phyloP scores from a whole-genome alignment of 2,329 filamentous ascomycete genomes.

The Fusarium neocosmosporiellum region DNA sequence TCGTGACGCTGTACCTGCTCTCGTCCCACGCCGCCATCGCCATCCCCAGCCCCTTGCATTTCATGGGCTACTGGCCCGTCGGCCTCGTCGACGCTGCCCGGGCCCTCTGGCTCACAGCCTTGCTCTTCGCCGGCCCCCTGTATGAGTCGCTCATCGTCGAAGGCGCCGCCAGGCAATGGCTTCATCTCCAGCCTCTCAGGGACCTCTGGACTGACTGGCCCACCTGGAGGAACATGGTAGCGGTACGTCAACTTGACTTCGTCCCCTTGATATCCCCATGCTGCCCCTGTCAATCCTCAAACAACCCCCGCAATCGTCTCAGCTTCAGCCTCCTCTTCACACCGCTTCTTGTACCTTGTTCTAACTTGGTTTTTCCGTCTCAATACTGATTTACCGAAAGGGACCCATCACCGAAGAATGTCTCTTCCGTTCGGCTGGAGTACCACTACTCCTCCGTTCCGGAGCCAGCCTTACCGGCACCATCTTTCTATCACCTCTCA shows the following conservation, averaged over 20 bases:
- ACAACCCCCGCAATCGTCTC: conserved; percentile 33
- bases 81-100: conserved; percentile 72
- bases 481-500: conserved; percentile 84
- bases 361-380: conserved; percentile 9
- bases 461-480: conserved; percentile 67
- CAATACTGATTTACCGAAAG: conserved; percentile 52
- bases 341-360: conserved; percentile 37
- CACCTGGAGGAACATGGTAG: conserved; percentile 87
- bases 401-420: conserved; percentile 93
- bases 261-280: conserved; percentile 18
- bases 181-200: conserved; percentile 64
- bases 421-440: conserved; percentile 88
- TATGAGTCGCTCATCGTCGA: conserved; percentile 84
- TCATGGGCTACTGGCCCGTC: conserved; percentile 85
- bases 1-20: conserved; percentile 72
- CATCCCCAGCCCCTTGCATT: conserved; percentile 66
- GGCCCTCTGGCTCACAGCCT: conserved; percentile 75
- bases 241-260: conserved; percentile 64
- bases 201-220: conserved; percentile 78
- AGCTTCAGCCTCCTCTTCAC: conserved; percentile 33
- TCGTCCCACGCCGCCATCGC: conserved; percentile 62
- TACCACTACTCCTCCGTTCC: conserved; percentile 84
- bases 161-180: conserved; percentile 74
- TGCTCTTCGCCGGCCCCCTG: conserved; percentile 86
- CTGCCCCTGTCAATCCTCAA: conserved; percentile 23